Conservation (phyloP, 345 rosid species). For the Rhizophora apiculata region DNA sequence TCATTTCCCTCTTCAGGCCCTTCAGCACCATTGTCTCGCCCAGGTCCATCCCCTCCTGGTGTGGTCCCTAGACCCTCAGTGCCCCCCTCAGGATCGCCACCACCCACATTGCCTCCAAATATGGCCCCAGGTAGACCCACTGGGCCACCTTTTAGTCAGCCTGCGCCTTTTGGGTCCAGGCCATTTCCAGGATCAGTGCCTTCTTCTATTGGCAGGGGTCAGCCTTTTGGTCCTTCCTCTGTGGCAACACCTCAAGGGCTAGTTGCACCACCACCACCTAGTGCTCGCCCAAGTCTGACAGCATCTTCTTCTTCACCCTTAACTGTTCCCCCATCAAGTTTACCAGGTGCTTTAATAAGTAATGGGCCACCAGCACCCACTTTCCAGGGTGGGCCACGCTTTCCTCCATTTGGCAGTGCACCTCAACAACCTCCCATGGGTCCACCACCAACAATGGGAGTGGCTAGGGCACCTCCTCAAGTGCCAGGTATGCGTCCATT, state of each 20-base stretch:
- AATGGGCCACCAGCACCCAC: slow-evolving; percentile 32
- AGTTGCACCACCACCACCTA: no score
- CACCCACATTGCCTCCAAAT: slow-evolving; percentile 43
- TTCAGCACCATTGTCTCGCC: slow-evolving; percentile 58
- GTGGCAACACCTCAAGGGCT: slow-evolving; percentile 9
- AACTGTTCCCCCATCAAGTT: slow-evolving; percentile 12
- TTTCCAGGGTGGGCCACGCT: slow-evolving; percentile 22
- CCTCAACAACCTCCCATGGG: slow-evolving; percentile 15
- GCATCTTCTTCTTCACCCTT: no score
- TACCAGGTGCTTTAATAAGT: slow-evolving; percentile 16
- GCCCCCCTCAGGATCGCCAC: slow-evolving; percentile 47
- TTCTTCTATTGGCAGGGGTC: slow-evolving; percentile 33
- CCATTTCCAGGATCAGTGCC: slow-evolving; percentile 50
- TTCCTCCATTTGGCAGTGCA: slow-evolving; percentile 16
- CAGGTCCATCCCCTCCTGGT: slow-evolving; percentile 52
- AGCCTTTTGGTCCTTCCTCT: slow-evolving; percentile 20
- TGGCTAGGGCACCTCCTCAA: slow-evolving; percentile 36
- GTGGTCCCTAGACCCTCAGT: slow-evolving; percentile 45
- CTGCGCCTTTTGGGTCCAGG: slow-evolving; percentile 57
- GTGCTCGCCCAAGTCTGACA: no score
- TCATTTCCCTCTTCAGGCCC: slow-evolving; percentile 12
- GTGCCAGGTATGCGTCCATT: slow-evolving; percentile 41
- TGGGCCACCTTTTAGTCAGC: slow-evolving; percentile 52
- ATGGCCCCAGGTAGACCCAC: slow-evolving; percentile 51
- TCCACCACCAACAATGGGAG: slow-evolving; percentile 15